Percentiles rank a stretch among this genome's conserved stretches.
Conservation (phyloP, 78 protist species). For the Tieghemostelium lacteum region DNA sequence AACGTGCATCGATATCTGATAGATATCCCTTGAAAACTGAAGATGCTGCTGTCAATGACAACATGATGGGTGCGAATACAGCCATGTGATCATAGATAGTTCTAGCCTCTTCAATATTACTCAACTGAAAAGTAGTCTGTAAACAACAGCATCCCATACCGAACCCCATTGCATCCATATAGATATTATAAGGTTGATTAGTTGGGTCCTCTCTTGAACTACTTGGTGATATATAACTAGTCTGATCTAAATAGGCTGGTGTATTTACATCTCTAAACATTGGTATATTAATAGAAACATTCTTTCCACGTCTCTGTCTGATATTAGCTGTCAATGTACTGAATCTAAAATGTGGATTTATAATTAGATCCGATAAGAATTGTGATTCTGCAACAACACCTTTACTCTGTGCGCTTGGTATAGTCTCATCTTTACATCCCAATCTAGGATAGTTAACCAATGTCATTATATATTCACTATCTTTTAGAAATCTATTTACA, state of each 20-base stretch:
- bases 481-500: conserved; percentile 22
- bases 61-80: conserved; percentile 76
- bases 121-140: conserved; percentile 94
- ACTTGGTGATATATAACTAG: conserved; percentile 4
- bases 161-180: conserved; percentile 98
- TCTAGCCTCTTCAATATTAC: conserved; percentile 90
- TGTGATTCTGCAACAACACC: conserved; percentile 86
- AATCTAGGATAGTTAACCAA: conserved; percentile 73
- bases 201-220: not conserved
- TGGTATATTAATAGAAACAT: conserved; percentile 93
- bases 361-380: conserved; percentile 91
- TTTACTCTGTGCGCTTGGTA: conserved; percentile 32
- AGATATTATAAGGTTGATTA: conserved; percentile 79
- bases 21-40: conserved; percentile 93
- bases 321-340: conserved; percentile 94
- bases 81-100: conserved; percentile 94
- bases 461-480: conserved; percentile 53
- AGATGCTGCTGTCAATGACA: conserved; percentile 92
- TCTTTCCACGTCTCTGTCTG: conserved; percentile 89
- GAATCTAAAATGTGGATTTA: conserved; percentile 94
- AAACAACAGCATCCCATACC: conserved; percentile 99
- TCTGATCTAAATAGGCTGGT: conserved; percentile 25
- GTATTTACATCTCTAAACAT: conserved; percentile 91
- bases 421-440: conserved; percentile 63
- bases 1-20: conserved; percentile 95